Evolutionary conservation across 352 stramenopile genomes (phyloP), one percentile per base, ranked within the genome.

Genomic region (Phytopythium aichiense): DNA sequence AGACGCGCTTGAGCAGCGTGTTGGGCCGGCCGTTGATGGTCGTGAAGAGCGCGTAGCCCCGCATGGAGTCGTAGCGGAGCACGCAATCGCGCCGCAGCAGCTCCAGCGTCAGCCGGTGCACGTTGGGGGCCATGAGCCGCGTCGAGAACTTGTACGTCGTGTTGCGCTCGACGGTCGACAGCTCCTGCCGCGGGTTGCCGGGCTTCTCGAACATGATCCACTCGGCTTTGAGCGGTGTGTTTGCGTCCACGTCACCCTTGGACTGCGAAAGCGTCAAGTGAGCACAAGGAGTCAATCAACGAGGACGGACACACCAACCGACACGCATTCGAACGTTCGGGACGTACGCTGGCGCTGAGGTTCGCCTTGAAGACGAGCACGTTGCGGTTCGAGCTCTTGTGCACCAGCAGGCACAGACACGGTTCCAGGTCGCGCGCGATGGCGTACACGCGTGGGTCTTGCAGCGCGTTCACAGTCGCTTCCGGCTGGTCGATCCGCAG

Each of bases 151-250:
- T 50, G 60, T 83, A 88, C 56, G 73, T 86, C n/a, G 76, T 86
- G 57, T 69, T 76, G 16, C 74, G 67, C 59, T 88, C 79, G 40
- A 88, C 74, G 7, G 74, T 45, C 4, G 76, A 84, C 18, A 88
- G 67, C 13, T 81, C 68, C 23, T 86, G 69, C 0, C 76, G 68
- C 12, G 79, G 79, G 57, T 88, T 88, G 13, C 78, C 78, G 7
- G 31, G 51, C 58, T 86, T 88, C 45, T 88, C 79, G 51, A 88
- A 86, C 76, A 88, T 83, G 67, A 88, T 72, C 79, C 79, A 88
- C 60, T 88, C 79, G 8, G 72, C 78, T 30, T 77, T 73, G 9
- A 88, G 64, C 7, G 78, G 78, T 7, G 65, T 53, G 2, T 67
- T 46, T 0, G 58, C 30, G 53, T 86, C 67, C 11, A 85, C 49